Evolutionary conservation across 2,329 filamentous ascomycete genomes (phyloP).

Genomic region (Fusarium pseudocircinatum): DNA sequence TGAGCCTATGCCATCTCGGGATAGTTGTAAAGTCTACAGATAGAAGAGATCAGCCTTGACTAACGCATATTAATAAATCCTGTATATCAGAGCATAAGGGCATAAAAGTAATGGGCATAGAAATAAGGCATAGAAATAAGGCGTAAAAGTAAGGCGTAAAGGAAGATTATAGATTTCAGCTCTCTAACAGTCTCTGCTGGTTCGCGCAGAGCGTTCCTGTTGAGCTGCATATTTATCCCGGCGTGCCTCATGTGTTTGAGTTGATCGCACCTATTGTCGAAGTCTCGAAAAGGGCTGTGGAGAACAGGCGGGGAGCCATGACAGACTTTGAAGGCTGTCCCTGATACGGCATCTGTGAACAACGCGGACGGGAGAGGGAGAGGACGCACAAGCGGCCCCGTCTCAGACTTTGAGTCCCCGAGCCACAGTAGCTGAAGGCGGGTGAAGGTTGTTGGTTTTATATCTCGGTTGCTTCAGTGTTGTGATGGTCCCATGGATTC

Average conservation of each 20-base stretch:
- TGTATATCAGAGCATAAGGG: no score
- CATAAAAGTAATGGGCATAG: no score
- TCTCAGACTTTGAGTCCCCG: not conserved
- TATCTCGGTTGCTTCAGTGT: not conserved
- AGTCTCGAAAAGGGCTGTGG: not conserved
- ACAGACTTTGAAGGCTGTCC: not conserved
- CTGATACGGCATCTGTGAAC: fast-evolving
- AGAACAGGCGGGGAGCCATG: not conserved
- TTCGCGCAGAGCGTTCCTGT: not conserved
- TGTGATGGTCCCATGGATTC: not conserved
- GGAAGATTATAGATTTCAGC: not conserved
- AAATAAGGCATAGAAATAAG: not conserved
- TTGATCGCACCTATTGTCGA: not conserved
- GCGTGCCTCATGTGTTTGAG: not conserved
- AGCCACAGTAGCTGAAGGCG: not conserved
- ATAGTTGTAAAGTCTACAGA: not conserved
- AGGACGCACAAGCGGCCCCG: not conserved
- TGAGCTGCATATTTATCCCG: not conserved
- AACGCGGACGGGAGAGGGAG: not conserved
- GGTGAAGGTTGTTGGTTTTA: not conserved
- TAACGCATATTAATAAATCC: not conserved
- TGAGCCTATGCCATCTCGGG: not conserved
- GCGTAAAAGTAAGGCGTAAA: no score
- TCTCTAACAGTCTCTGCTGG: not conserved
- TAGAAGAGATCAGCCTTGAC: not conserved